These are phyloP conservation scores for Cryptococcus jaspeensis DNA, from an alignment of 1,284 basidiomycete species.

Conservation along the genomic window DNA sequence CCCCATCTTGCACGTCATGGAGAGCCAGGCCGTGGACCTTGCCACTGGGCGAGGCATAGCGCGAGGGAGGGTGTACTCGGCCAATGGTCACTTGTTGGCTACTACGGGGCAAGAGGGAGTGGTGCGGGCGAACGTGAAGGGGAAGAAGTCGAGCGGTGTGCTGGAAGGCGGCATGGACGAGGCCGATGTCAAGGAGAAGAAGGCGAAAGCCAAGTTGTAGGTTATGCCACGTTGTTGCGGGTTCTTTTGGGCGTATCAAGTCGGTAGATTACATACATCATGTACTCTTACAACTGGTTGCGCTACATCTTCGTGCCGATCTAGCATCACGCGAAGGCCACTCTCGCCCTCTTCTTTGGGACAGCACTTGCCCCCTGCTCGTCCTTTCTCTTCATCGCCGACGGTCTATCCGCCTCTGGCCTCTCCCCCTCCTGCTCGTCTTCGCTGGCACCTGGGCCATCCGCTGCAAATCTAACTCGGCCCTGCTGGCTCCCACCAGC, in stretches of 20 bases:
- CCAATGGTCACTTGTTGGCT: slow-evolving; percentile 68
- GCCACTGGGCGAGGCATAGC: slow-evolving; percentile 67
- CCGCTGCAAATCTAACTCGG: neutral
- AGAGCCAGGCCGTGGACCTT: slow-evolving; percentile 63
- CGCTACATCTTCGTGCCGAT: neutral
- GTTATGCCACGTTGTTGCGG: neutral
- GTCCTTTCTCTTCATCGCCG: neutral
- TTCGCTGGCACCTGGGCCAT: neutral
- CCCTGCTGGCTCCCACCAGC: neutral
- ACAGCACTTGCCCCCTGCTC: too few species aligned
- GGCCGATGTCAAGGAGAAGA: slow-evolving; percentile 18
- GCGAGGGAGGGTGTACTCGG: slow-evolving; percentile 74
- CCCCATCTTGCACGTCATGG: slow-evolving; percentile 78
- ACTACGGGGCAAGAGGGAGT: slow-evolving; percentile 80
- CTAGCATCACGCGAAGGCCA: slow-evolving; percentile 8
- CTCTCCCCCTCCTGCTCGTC: neutral
- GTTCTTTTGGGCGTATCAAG: neutral
- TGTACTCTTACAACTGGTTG: neutral
- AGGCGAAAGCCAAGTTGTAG: slow-evolving; percentile 30
- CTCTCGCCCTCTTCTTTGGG: slow-evolving; percentile 12
- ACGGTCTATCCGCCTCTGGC: neutral
- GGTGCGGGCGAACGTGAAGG: slow-evolving; percentile 45
- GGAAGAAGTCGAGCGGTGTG: slow-evolving; percentile 22
- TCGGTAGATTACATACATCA: neutral
- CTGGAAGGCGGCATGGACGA: slow-evolving; percentile 28